phyloP scores from a whole-genome alignment of 306 rosid genomes.

The Quercus cerris region DNA sequence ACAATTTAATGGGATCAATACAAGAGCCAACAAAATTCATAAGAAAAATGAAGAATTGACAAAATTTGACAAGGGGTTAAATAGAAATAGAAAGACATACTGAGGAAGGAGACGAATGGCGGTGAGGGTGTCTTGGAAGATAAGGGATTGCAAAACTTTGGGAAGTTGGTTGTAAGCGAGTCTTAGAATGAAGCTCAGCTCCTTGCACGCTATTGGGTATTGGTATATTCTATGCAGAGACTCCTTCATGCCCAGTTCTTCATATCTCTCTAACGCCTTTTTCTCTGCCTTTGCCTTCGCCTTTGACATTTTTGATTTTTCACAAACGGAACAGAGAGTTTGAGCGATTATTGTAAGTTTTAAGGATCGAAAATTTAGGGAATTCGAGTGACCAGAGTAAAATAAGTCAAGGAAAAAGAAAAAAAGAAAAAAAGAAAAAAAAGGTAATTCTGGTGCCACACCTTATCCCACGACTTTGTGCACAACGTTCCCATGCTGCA shows the following conservation, averaged over 20 bases:
- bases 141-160: conserved; percentile 57
- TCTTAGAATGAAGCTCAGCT: conserved; percentile 61
- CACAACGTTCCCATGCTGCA: too few species aligned
- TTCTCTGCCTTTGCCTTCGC: conserved; percentile 2
- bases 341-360: too few species aligned
- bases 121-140: conserved; percentile 63
- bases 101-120: conserved; percentile 84
- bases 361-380: too few species aligned
- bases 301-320: conserved; percentile 35
- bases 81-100: conserved; percentile 29
- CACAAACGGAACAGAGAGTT: too few species aligned
- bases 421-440: too few species aligned
- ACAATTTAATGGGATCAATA: background rate
- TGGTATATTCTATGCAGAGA: conserved; percentile 40
- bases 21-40: background rate
- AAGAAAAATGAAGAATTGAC: background rate
- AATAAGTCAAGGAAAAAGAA: too few species aligned
- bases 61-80: background rate
- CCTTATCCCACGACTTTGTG: too few species aligned
- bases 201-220: conserved; percentile 69
- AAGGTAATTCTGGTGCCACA: too few species aligned
- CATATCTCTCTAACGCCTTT: conserved; percentile 48
- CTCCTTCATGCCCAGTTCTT: conserved; percentile 38
- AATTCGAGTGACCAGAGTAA: too few species aligned
- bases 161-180: conserved; percentile 54